These are phyloP conservation scores for Globisporangium rhizosaccharum DNA, from an alignment of 352 stramenopile species.

Conservation along the genomic window DNA sequence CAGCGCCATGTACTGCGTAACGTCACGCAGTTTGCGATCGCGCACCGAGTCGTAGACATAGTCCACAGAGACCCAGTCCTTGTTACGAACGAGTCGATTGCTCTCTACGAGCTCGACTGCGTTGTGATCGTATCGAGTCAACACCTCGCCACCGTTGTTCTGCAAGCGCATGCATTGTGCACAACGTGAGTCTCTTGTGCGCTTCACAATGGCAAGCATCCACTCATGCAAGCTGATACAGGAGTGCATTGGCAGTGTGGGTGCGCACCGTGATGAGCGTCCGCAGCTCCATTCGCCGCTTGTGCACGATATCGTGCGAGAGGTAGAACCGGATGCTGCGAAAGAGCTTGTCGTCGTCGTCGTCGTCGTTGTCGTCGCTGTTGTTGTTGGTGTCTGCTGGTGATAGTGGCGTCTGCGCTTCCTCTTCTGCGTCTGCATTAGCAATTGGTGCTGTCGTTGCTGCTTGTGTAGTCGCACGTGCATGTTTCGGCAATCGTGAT, in stretches of 20 bases:
- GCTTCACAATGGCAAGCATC: background rate
- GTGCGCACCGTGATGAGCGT: slow-evolving; percentile 10
- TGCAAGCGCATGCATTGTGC: background rate
- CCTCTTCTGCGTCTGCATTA: background rate
- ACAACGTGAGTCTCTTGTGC: background rate
- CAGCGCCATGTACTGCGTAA: slow-evolving; percentile 29
- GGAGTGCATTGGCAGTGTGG: background rate
- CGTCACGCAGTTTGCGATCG: slow-evolving; percentile 22
- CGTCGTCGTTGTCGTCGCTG: background rate
- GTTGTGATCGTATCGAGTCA: background rate
- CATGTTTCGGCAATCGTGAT: no score
- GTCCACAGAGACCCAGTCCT: slow-evolving; percentile 34
- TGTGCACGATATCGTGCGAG: background rate
- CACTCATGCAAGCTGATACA: background rate
- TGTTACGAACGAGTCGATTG: slow-evolving; percentile 17
- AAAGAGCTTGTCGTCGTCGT: background rate
- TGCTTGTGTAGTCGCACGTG: background rate
- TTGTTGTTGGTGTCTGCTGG: background rate
- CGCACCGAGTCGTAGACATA: slow-evolving; percentile 49
- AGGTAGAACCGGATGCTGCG: slow-evolving; percentile 10
- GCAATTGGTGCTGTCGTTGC: background rate
- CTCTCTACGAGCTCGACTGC: slow-evolving; percentile 39
- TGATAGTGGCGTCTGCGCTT: background rate
- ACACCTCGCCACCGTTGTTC: slow-evolving; percentile 31
- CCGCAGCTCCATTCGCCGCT: slow-evolving; percentile 1